These are phyloP conservation scores for Globisporangium cystogenes DNA, from an alignment of 352 stramenopile genomes.

Conservation along the genomic window DNA sequence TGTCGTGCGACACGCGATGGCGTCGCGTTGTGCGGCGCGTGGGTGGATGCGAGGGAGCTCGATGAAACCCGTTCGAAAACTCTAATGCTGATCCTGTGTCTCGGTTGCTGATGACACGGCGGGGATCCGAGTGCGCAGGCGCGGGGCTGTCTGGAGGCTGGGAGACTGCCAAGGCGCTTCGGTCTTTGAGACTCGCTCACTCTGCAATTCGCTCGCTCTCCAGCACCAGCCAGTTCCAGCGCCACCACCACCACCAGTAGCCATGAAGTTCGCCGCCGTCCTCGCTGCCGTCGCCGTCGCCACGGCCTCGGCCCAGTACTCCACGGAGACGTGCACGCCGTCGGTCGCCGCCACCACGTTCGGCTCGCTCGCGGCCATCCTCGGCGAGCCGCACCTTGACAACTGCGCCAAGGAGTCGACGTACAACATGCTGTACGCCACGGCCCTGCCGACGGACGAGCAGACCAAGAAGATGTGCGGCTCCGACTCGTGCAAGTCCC, in stretches of 20 bases:
- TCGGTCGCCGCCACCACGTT: constrained; percentile 18
- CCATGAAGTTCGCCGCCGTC: constrained; percentile 8
- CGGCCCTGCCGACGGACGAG: constrained; percentile 19
- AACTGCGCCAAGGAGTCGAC: constrained; percentile 17
- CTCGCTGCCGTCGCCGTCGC: constrained; percentile 22
- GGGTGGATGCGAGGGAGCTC: background rate
- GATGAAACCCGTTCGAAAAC: background rate
- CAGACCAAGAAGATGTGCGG: constrained; percentile 36
- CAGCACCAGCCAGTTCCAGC: constrained; percentile 1
- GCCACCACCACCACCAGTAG: background rate
- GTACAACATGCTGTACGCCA: constrained; percentile 35
- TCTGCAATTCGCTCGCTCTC: constrained; percentile 1
- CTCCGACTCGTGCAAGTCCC: constrained; percentile 18
- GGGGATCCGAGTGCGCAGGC: background rate
- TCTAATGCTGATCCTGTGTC: background rate
- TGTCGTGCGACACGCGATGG: background rate
- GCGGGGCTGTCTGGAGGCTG: too few species aligned
- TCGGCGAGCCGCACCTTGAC: constrained; percentile 14
- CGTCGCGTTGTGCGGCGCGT: background rate
- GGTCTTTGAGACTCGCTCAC: background rate
- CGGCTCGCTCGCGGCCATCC: constrained; percentile 16
- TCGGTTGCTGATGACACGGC: too few species aligned
- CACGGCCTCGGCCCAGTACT: constrained; percentile 6
- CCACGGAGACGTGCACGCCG: constrained; percentile 14
- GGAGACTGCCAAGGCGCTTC: background rate